Evolutionary conservation across 768 basidiomycete species (phyloP), one percentile per base, ranked within the genome.

Genomic region (Pleurotus eryngii): DNA sequence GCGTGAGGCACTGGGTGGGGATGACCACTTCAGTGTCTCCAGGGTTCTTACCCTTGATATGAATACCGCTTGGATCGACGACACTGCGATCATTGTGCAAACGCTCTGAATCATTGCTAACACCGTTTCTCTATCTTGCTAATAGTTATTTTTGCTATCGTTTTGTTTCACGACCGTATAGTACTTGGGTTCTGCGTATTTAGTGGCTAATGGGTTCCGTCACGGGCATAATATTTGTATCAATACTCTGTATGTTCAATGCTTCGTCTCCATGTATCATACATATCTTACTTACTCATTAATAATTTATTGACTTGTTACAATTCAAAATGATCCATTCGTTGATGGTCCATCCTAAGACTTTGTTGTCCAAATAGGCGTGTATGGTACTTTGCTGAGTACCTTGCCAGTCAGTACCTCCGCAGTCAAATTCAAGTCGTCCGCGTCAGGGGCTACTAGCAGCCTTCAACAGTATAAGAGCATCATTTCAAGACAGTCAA

Each of bases 61-160:
- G 80, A 82, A 84, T 56, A 72, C 71, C 42, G 78, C 82, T 15
- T 88, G 86, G 85, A 75, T 88, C 59, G 86, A 88, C 60, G 86
- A 88, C 67, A 82, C 86, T 7, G 75, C 84, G 7, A 80, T 88
- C 57, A 75, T 87, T 56, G 85, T 87, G 56, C 83, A 84, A 59
- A 80, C 77, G 42, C 67, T 86, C 37, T 85, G 67, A 78, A 51
- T 26, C 30, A 9, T 27, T 42, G 26, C 50, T 17, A 7, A 38
- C 30, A 49, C 54, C 49, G 57, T 38, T 22, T 49, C 18, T 54
- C 42, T 30, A 54, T 46, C 26, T 49, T 49, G 56, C 39, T 54
- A 42, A 40, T 54, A 54, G 39, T 20, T 42, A 14, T n/a, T 53
- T 20, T 42, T 14, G 14, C 20, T 54, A 22, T 42, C 38, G 22